These are phyloP conservation scores for Pouteria glomerata DNA, from an alignment of 148 eudicot species.

Conservation along the genomic window DNA sequence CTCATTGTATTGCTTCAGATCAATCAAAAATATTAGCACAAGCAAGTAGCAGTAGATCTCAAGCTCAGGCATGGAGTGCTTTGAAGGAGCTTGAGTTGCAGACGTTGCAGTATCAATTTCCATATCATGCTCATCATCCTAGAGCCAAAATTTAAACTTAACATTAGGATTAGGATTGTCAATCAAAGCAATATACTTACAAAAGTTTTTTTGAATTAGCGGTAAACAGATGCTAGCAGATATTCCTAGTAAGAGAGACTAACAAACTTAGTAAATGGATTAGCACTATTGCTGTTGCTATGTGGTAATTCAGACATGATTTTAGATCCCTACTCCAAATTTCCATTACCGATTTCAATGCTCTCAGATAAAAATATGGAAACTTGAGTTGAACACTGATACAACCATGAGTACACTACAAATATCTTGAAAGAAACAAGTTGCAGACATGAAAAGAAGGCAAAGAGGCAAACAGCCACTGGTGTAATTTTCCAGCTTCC, in stretches of 20 bases:
- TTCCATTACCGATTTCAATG: neutral
- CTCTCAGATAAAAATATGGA: neutral
- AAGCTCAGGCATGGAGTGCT: conserved; percentile 75
- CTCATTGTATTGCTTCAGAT: conserved; percentile 74
- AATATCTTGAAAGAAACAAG: neutral
- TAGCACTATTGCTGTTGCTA: neutral
- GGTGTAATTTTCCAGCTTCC: neutral
- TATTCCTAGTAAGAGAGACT: neutral
- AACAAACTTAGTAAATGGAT: neutral
- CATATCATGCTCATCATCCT: conserved; percentile 83
- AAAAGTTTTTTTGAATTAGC: too few species aligned
- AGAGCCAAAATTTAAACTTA: conserved; percentile 4
- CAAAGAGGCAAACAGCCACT: neutral
- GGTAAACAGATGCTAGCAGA: neutral
- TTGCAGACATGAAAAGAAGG: neutral
- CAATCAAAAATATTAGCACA: conserved; percentile 69
- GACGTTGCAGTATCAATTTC: conserved; percentile 87
- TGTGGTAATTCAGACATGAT: neutral
- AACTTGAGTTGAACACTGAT: neutral
- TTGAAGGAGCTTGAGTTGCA: conserved; percentile 50
- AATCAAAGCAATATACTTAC: too few species aligned
- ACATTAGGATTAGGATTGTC: neutral
- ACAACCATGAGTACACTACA: neutral
- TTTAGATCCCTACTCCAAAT: neutral
- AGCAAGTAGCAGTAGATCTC: conserved; percentile 84